Conservation (phyloP, 371 early-diverging fungal genomes). For the Mucor plumbeus region DNA sequence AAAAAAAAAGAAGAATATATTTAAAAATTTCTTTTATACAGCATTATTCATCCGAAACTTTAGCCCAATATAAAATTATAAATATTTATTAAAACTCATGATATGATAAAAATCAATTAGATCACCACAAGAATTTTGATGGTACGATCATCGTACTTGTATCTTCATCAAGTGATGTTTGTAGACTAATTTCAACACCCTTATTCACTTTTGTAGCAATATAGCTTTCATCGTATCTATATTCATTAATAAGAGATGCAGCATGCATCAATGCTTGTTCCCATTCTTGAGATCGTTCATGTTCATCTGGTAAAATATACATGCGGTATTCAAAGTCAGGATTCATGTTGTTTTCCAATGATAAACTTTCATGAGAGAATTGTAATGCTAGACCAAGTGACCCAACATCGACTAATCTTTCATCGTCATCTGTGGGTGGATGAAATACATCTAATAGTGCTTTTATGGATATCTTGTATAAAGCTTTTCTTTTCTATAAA, state of each 20-base stretch:
- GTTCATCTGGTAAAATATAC: slow-evolving; percentile 51
- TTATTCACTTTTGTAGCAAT: slow-evolving; percentile 12
- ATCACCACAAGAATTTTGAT: slow-evolving; percentile 28
- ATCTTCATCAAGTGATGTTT: background rate
- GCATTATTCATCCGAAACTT: background rate
- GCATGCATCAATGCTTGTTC: slow-evolving; percentile 36
- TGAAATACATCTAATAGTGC: slow-evolving; percentile 36
- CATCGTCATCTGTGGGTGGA: slow-evolving; percentile 50
- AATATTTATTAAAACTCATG: background rate
- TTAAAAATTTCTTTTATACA: background rate
- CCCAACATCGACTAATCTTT: slow-evolving; percentile 52
- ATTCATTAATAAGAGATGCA: slow-evolving; percentile 26
- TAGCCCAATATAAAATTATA: background rate
- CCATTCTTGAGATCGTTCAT: slow-evolving; percentile 36
- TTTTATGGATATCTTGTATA: slow-evolving; percentile 41
- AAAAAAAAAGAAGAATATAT: background rate
- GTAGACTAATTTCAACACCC: background rate
- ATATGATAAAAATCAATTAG: background rate
- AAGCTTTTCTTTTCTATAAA: slow-evolving; percentile 32
- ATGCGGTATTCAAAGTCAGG: slow-evolving; percentile 43
- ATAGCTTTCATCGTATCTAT: slow-evolving; percentile 20
- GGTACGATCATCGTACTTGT: slow-evolving; percentile 17
- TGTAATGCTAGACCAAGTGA: slow-evolving; percentile 47
- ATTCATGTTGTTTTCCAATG: slow-evolving; percentile 13
- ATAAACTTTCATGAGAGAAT: slow-evolving; percentile 33